Conservation (phyloP, 2,329 filamentous ascomycete species). For the Hypocrella siamensis region DNA sequence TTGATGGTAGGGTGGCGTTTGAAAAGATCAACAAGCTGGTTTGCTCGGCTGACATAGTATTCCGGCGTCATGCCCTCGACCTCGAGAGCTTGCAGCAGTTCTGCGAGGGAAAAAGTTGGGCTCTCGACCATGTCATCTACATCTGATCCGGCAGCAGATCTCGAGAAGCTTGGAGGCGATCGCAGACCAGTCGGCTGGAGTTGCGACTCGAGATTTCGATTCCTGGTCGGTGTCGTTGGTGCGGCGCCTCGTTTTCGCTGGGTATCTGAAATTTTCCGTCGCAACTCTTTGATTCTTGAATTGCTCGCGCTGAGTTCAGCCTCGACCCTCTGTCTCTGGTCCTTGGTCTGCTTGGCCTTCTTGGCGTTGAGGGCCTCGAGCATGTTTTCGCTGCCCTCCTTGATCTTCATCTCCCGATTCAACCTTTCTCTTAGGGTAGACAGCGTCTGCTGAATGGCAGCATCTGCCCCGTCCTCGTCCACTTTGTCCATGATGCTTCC, state of each 20-base stretch:
- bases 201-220: constrained; percentile 29
- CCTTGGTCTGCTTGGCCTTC: constrained; percentile 88
- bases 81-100: constrained; percentile 82
- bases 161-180: constrained; percentile 41
- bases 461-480: constrained; percentile 44
- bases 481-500: constrained; percentile 34
- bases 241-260: constrained; percentile 33
- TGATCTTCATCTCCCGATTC: constrained; percentile 94
- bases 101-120: constrained; percentile 78
- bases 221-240: constrained; percentile 35
- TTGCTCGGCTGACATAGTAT: constrained; percentile 88
- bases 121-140: constrained; percentile 62
- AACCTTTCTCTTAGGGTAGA: constrained; percentile 67
- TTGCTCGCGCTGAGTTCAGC: constrained; percentile 85
- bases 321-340: constrained; percentile 64
- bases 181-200: constrained; percentile 31
- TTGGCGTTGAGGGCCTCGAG: constrained; percentile 87
- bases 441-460: constrained; percentile 56
- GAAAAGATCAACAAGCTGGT: constrained; percentile 90
- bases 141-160: constrained; percentile 42
- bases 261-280: constrained; percentile 42
- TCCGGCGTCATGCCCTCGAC: constrained; percentile 76
- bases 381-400: constrained; percentile 94
- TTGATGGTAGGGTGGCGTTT: constrained; percentile 85
- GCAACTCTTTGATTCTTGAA: constrained; percentile 46